Evolutionary conservation across 768 basidiomycete genomes (phyloP).

Genomic region (Mycena metata): DNA sequence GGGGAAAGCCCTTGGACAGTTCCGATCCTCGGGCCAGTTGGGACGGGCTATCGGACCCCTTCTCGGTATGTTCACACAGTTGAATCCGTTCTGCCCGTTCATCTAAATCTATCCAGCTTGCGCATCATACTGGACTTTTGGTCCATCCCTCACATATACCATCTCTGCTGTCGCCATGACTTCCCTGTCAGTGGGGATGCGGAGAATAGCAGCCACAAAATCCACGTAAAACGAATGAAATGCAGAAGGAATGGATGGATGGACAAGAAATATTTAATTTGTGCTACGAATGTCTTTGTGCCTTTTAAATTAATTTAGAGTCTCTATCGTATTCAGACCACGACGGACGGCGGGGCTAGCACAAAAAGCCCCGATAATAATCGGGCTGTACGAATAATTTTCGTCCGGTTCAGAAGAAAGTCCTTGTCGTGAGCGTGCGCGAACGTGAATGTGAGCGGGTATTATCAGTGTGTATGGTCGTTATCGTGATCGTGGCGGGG

Average conservation of each 20-base stretch:
- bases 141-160: slow-evolving; percentile 82
- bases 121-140: slow-evolving; percentile 90
- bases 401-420: slow-evolving; percentile 13
- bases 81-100: slow-evolving; percentile 29
- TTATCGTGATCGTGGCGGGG: slow-evolving; percentile 28
- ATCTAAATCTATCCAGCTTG: slow-evolving; percentile 66
- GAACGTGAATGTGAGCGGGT: slow-evolving; percentile 32
- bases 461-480: slow-evolving; percentile 30
- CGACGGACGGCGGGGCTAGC: slow-evolving; percentile 19
- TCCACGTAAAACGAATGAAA: slow-evolving; percentile 24
- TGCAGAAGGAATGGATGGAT: background rate
- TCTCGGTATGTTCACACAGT: slow-evolving; percentile 67
- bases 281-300: slow-evolving; percentile 38
- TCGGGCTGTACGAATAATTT: slow-evolving; percentile 36
- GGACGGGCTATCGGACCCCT: slow-evolving; percentile 94
- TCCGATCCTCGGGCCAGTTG: slow-evolving; percentile 94
- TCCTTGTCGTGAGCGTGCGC: slow-evolving; percentile 23
- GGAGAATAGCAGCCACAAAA: slow-evolving; percentile 51
- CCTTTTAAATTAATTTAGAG: slow-evolving; percentile 36
- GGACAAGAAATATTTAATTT: slow-evolving; percentile 34
- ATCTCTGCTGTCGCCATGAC: slow-evolving; percentile 76
- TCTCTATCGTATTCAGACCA: slow-evolving; percentile 32
- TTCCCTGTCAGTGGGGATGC: slow-evolving; percentile 70
- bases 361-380: slow-evolving; percentile 15
- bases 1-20: slow-evolving; percentile 86